These are phyloP conservation scores for Lipomyces orientalis DNA, from an alignment of 805 yeast genomes.

Conservation along the genomic window DNA sequence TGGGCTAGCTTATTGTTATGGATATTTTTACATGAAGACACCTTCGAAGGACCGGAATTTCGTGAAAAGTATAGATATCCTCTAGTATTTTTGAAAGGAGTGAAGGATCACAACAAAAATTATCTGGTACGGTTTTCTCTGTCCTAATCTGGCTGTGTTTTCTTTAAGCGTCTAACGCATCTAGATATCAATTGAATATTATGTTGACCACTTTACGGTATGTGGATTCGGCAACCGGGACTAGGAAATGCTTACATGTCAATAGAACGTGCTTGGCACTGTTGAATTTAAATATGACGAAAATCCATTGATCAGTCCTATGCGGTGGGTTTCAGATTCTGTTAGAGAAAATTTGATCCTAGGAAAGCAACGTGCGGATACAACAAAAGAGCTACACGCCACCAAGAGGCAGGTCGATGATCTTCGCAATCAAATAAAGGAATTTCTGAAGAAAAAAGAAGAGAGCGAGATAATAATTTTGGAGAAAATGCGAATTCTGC, in stretches of 20 bases:
- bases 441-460: slow-evolving; percentile 16
- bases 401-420: neutral
- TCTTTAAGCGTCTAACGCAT: neutral
- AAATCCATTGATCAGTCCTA: neutral
- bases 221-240: neutral
- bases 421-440: slow-evolving; percentile 12
- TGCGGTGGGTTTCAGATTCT: slow-evolving; percentile 16
- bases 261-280: slow-evolving; percentile 18
- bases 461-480: slow-evolving; percentile 12
- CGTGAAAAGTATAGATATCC: slow-evolving; percentile 22
- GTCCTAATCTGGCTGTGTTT: neutral
- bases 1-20: slow-evolving; percentile 15
- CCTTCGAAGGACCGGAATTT: slow-evolving; percentile 2
- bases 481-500: slow-evolving; percentile 16
- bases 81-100: slow-evolving; percentile 8
- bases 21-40: slow-evolving; percentile 13
- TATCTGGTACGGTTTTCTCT: neutral
- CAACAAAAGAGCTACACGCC: neutral
- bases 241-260: neutral
- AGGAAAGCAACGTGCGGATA: neutral
- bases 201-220: slow-evolving; percentile 20
- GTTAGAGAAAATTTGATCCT: slow-evolving; percentile 8
- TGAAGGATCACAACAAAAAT: slow-evolving; percentile 7
- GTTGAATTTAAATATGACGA: slow-evolving; percentile 11
- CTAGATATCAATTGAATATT: slow-evolving; percentile 15